phyloP scores from a whole-genome alignment of 176 grass and related monocot genomes.

The Oryza coarctata region DNA sequence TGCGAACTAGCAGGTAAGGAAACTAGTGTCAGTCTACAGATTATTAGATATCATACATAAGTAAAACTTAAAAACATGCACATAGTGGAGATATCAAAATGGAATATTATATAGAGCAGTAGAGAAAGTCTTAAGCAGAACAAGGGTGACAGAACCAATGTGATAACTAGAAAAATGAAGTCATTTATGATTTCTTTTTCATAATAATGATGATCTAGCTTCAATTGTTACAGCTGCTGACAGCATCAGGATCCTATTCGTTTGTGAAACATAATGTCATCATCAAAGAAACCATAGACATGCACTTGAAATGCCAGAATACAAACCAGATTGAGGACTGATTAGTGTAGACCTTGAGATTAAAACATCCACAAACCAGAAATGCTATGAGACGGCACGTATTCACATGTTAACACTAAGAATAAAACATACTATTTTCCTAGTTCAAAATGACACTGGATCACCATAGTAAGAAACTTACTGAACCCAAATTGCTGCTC shows the following conservation, averaged over 20 bases:
- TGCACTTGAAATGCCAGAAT: neutral
- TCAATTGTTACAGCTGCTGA: neutral
- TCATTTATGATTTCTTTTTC: neutral
- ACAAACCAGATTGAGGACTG: neutral
- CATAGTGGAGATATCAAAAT: neutral
- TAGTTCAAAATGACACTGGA: neutral
- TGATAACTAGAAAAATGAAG: neutral
- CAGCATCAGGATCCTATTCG: neutral
- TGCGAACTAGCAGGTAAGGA: constrained; percentile 57
- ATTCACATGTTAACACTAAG: neutral
- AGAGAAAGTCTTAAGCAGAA: neutral
- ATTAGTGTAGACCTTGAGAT: neutral
- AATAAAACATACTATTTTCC: neutral
- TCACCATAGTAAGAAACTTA: constrained; percentile 42
- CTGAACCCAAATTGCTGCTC: constrained; percentile 96
- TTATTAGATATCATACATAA: neutral
- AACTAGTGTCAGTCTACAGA: constrained; percentile 23
- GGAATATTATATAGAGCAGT: neutral
- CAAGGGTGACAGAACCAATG: neutral
- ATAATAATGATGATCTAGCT: neutral
- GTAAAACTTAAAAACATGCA: neutral
- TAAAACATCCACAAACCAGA: neutral
- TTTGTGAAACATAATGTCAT: neutral
- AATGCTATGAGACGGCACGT: neutral
- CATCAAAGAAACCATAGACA: neutral